These are phyloP conservation scores for Rhynchosporium graminicola DNA, from an alignment of 2,329 filamentous ascomycete genomes.

Conservation along the genomic window DNA sequence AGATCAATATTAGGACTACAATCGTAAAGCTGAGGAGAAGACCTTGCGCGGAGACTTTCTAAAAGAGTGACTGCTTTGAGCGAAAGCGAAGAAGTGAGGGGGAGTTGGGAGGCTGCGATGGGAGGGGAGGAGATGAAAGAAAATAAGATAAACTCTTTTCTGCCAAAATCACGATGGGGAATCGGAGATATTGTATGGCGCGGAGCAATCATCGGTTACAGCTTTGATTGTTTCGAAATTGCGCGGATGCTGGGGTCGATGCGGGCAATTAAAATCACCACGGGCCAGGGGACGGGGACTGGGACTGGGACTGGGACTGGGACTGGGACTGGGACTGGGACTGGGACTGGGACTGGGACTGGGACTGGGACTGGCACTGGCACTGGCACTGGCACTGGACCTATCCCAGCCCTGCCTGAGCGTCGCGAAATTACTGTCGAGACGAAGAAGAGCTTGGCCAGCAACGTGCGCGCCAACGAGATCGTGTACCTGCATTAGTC, in stretches of 20 bases:
- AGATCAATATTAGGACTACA: neutral
- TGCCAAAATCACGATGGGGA: neutral
- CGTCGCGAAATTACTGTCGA: conserved; percentile 7
- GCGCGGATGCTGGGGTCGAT: conserved; percentile 10
- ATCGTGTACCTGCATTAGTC: conserved; percentile 10
- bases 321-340: neutral
- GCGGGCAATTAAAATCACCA: too few species aligned
- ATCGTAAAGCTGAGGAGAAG: neutral
- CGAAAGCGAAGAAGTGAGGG: neutral
- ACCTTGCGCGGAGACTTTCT: neutral
- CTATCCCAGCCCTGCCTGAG: conserved; percentile 2
- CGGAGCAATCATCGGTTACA: too few species aligned
- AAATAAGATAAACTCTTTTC: conserved; percentile 2
- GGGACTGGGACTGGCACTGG: neutral
- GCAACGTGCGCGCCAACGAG: neutral
- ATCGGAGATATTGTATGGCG: neutral
- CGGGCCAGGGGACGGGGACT: neutral
- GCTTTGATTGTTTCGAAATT: conserved; percentile 13
- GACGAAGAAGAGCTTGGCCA: neutral
- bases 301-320: neutral
- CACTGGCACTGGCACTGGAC: neutral
- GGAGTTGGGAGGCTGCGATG: neutral
- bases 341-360: neutral
- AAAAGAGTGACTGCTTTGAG: conserved; percentile 15
- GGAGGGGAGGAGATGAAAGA: neutral